Conservation (phyloP, 192 early-diverging fungal species). For the Podila epigama region DNA sequence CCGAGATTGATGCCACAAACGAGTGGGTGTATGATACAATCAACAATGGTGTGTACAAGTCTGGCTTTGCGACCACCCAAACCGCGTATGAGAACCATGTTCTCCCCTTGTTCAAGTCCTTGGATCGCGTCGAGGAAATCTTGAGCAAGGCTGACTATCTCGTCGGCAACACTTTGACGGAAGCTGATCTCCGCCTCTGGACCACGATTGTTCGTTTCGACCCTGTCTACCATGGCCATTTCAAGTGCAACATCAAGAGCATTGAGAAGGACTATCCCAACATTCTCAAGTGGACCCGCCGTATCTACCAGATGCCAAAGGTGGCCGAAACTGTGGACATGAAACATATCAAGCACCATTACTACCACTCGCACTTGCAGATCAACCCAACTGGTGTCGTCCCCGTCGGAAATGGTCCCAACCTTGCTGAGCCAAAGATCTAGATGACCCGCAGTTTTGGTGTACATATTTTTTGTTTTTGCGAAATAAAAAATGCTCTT, state of each 20-base stretch:
- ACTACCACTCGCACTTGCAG: slow-evolving; percentile 88
- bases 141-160: slow-evolving; percentile 78
- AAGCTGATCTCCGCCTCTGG: slow-evolving; percentile 94
- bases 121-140: slow-evolving; percentile 86
- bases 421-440: slow-evolving; percentile 43
- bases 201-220: slow-evolving; percentile 97
- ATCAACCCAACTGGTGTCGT: slow-evolving; percentile 93
- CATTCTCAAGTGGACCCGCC: slow-evolving; percentile 83
- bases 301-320: slow-evolving; percentile 83
- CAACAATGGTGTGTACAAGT: slow-evolving; percentile 97
- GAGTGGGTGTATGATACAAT: slow-evolving; percentile 92
- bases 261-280: slow-evolving; percentile 90
- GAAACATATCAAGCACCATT: slow-evolving; percentile 96
- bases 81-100: slow-evolving; percentile 83
- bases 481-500: too few relatives aligned
- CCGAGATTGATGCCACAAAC: slow-evolving; percentile 87
- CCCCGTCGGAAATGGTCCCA: slow-evolving; percentile 75
- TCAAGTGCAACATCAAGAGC: slow-evolving; percentile 91
- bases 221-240: slow-evolving; percentile 93
- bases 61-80: slow-evolving; percentile 91
- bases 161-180: slow-evolving; percentile 83
- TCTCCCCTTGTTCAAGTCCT: slow-evolving; percentile 72
- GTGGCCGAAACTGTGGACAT: slow-evolving; percentile 89
- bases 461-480: too few relatives aligned
- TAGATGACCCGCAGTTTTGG: too few relatives aligned